Evolutionary conservation across 352 stramenopile genomes (phyloP).

Genomic region (Phytophthora aleatoria): DNA sequence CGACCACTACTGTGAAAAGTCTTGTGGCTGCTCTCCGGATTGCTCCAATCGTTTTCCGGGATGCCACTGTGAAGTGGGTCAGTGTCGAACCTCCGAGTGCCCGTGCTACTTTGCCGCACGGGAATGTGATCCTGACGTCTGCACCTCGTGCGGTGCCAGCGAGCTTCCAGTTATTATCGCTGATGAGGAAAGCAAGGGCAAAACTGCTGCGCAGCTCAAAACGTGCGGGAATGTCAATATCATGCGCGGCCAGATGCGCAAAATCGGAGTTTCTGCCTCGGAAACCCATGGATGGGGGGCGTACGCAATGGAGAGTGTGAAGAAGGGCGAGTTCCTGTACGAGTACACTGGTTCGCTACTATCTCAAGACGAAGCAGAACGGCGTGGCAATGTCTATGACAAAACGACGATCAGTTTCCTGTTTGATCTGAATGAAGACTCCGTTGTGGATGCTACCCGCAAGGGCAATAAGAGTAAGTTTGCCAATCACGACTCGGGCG

Average conservation of each 20-base stretch:
- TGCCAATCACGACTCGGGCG: constrained; percentile 84
- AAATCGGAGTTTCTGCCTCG: constrained; percentile 59
- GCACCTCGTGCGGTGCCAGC: constrained; percentile 63
- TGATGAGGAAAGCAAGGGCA: constrained; percentile 35
- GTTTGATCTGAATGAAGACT: constrained; percentile 95
- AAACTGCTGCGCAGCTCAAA: constrained; percentile 41
- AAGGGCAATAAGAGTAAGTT: constrained; percentile 97
- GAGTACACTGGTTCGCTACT: constrained; percentile 92
- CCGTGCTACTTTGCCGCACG: constrained; percentile 73
- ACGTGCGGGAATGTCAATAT: constrained; percentile 80
- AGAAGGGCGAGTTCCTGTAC: constrained; percentile 78
- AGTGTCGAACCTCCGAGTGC: constrained; percentile 64
- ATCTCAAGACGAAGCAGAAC: constrained; percentile 88
- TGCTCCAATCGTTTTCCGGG: constrained; percentile 81
- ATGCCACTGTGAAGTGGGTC: constrained; percentile 59
- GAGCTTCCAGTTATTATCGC: constrained; percentile 61
- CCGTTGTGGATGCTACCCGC: constrained; percentile 91
- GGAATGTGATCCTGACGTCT: constrained; percentile 79
- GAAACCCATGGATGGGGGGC: constrained; percentile 80
- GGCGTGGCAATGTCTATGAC: constrained; percentile 90
- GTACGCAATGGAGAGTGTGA: constrained; percentile 59
- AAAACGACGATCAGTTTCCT: constrained; percentile 91
- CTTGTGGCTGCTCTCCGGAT: constrained; percentile 64
- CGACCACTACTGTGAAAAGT: constrained; percentile 81
- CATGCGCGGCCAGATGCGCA: constrained; percentile 53